Percentiles rank a stretch among this genome's conserved stretches.
Evolutionary conservation across 768 basidiomycete genomes (phyloP).

Genomic region (Trametes meyenii): DNA sequence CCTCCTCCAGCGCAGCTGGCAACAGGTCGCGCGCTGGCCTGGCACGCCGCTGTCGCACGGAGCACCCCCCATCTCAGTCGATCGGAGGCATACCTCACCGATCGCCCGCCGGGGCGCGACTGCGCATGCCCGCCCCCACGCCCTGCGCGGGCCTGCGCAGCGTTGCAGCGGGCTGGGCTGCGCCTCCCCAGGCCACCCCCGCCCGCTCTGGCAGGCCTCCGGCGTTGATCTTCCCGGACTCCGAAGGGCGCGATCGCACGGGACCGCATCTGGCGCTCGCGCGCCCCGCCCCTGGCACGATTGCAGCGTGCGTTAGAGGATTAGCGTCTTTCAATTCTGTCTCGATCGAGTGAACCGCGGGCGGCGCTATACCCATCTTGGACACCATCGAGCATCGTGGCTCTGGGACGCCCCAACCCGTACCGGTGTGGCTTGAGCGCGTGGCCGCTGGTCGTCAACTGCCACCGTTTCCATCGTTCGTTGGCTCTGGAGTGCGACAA

Average conservation of each 20-base stretch:
- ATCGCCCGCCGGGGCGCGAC: not conserved
- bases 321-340: not conserved
- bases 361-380: not conserved
- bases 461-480: too few species aligned
- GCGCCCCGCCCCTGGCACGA: not conserved
- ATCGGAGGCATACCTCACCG: not conserved
- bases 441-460: too few species aligned
- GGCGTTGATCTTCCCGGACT: not conserved
- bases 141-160: not conserved
- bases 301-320: not conserved
- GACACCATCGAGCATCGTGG: not conserved
- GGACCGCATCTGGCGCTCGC: not conserved
- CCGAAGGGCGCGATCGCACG: not conserved
- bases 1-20: not conserved
- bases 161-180: not conserved
- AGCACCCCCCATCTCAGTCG: not conserved
- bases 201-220: not conserved
- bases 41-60: not conserved
- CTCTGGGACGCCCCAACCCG: not conserved
- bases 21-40: too few species aligned
- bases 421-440: not conserved
- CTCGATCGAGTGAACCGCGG: not conserved
- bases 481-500: too few species aligned
- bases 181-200: not conserved
- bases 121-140: not conserved